phyloP scores from a whole-genome alignment of 352 stramenopile species.

The Phytophthora palmivora region DNA sequence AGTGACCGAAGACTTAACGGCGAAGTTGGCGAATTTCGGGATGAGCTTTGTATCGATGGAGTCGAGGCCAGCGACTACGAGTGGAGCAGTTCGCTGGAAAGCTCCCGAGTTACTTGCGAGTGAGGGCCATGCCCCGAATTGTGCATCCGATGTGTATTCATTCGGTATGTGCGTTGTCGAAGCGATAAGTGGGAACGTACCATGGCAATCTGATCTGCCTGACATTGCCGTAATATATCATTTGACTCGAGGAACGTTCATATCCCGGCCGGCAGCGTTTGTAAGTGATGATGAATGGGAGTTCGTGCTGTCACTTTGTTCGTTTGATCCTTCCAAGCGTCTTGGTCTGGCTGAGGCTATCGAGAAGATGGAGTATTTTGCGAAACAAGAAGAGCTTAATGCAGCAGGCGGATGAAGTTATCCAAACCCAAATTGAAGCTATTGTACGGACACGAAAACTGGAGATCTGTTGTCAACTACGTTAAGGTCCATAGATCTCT shows the following conservation, averaged over 20 bases:
- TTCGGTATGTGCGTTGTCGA: conserved; percentile 21
- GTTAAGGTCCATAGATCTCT: too few relatives aligned
- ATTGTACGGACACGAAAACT: too few relatives aligned
- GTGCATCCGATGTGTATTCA: conserved; percentile 15
- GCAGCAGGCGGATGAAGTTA: too few relatives aligned
- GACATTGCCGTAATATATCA: conserved; percentile 7
- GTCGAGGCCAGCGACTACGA: conserved; percentile 1
- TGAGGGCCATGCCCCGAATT: not conserved
- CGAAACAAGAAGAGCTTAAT: too few relatives aligned
- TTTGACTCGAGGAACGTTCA: conserved; percentile 1
- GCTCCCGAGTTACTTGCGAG: conserved; percentile 5
- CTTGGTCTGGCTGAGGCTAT: not conserved
- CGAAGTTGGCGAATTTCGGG: conserved; percentile 34
- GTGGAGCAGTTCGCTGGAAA: conserved; percentile 12
- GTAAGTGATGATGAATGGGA: conserved; percentile 4
- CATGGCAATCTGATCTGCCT: not conserved
- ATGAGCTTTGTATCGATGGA: conserved; percentile 16
- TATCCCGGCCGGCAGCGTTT: conserved; percentile 6
- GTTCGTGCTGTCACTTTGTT: conserved; percentile 2
- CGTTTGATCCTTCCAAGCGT: conserved; percentile 1
- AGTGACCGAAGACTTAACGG: conserved; percentile 15
- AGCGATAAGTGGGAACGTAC: conserved; percentile 2
- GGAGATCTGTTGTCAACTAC: too few relatives aligned
- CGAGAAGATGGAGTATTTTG: not conserved
- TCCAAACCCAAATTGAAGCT: too few relatives aligned